Conservation (phyloP, 495 filamentous ascomycete species). For the Chaetomium tenue region DNA sequence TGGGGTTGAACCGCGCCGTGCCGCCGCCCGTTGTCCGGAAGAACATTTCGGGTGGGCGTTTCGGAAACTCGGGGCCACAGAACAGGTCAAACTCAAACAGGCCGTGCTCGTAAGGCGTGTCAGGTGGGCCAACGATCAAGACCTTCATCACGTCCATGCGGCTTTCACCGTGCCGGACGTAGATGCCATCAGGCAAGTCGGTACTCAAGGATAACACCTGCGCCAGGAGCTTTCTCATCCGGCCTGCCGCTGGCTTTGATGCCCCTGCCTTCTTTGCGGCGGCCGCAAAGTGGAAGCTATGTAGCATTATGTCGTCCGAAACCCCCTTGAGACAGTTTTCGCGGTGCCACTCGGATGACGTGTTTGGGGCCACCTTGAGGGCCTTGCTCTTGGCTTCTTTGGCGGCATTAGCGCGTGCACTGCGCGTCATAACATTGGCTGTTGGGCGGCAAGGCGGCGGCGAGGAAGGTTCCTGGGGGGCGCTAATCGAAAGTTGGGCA, state of each 20-base stretch:
- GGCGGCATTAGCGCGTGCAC: not conserved
- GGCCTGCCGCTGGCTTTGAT: conserved; percentile 21
- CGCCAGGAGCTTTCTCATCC: conserved; percentile 53
- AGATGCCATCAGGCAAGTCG: conserved; percentile 58
- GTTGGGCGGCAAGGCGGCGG: not conserved
- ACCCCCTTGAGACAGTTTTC: conserved; percentile 40
- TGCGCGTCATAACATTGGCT: not conserved
- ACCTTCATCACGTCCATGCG: conserved; percentile 58
- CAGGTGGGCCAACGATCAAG: conserved; percentile 56
- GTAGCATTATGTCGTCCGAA: conserved; percentile 39
- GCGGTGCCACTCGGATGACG: conserved; percentile 36
- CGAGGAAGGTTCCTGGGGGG: not conserved
- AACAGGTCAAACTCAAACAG: conserved; percentile 63
- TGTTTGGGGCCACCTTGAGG: conserved; percentile 1
- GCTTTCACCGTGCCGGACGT: conserved; percentile 52
- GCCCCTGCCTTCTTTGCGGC: conserved; percentile 19
- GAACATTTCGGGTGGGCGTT: conserved; percentile 47
- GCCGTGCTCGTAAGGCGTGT: conserved; percentile 61
- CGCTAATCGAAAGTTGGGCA: too few species aligned
- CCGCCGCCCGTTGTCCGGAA: conserved; percentile 54
- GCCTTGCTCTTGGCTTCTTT: conserved; percentile 5
- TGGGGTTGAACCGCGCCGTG: conserved; percentile 54
- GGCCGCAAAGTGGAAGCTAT: conserved; percentile 23
- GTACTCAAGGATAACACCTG: conserved; percentile 53
- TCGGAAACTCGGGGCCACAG: conserved; percentile 49